Evolutionary conservation across 2,329 filamentous ascomycete genomes (phyloP).

Genomic region (Beauveria rudraprayagi): DNA sequence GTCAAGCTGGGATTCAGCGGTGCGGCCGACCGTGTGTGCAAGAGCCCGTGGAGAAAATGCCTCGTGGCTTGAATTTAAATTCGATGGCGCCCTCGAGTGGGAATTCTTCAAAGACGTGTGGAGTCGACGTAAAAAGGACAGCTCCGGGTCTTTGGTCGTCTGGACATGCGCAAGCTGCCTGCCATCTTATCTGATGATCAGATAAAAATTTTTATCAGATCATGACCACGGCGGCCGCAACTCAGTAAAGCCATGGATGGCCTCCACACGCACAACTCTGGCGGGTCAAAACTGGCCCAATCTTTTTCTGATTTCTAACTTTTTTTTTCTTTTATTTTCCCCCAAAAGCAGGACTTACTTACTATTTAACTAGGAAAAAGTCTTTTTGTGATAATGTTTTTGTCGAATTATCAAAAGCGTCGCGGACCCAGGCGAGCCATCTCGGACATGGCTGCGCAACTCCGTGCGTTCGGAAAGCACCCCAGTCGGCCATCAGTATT

Average conservation of each 20-base stretch:
- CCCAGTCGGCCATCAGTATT: not conserved
- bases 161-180: not conserved
- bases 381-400: too few relatives aligned
- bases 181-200: conserved; percentile 18
- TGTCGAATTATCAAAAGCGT: not conserved
- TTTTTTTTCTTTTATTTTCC: not conserved
- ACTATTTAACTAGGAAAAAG: too few relatives aligned
- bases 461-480: not conserved
- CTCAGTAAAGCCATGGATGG: not conserved
- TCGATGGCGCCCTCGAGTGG: not conserved
- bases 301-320: not conserved
- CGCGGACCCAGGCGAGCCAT: not conserved
- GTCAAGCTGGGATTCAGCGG: not conserved
- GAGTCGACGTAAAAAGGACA: not conserved
- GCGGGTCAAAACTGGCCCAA: not conserved
- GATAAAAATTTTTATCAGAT: conserved; percentile 17
- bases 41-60: not conserved
- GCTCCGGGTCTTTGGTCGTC: not conserved
- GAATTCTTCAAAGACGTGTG: not conserved
- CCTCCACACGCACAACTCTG: not conserved
- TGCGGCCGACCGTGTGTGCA: not conserved
- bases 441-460: not conserved
- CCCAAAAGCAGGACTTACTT: not conserved
- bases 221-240: not conserved
- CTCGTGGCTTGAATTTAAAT: not conserved